Base-by-base conservation (phyloP, 2,329 filamentous ascomycete species). In the Arthrobotrys sinensis region DNA sequence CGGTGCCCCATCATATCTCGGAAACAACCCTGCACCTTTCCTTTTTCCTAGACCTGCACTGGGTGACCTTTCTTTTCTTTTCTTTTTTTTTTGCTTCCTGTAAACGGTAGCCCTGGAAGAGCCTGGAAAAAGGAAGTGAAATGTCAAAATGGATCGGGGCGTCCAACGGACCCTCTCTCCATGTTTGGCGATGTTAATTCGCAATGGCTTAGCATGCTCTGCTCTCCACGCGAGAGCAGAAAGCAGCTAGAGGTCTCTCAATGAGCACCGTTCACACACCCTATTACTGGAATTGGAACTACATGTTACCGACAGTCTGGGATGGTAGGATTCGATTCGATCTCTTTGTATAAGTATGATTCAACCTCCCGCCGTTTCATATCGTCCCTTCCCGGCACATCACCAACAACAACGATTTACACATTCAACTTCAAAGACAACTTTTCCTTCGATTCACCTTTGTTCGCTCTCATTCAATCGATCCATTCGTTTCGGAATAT, bases 291-390 rank as follows among this genome's bases (percentile, higher is more conserved):
- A 69, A 68, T 68, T 63, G 71, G 71, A 68, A 76, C 71, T 68
- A 67, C 71, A 62, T 64, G 63, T 34, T 76, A 62, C 71, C 71
- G 71, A 76, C 71, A 76, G 63, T 76, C 32, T 76, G 71, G 70
- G 63, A 68, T 62, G 53, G 63, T 68, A 69, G 71, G 64, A 68
- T 76, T 63, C 64, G 53, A 46, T 63, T 76, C 55, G 70, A 75
- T 75, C 70, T 57, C 70, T 76, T 76, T 76, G 71, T 76, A 76
- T 76, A 76, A 76, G 53, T 68, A 76, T 76, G 71, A 76, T 68
- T 76, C 71, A 76, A 76, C 64, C 64, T 32, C 71, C 71, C 71
- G 52, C 71, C 64, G 71, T 76, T 76, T 76, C 71, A 76, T 63
- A 64, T 76, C 46, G n/a, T 67, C 38, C 57, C 63, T 69, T 76